phyloP scores from a whole-genome alignment of 805 yeast genomes.

The Jamesozyma rosinii region DNA sequence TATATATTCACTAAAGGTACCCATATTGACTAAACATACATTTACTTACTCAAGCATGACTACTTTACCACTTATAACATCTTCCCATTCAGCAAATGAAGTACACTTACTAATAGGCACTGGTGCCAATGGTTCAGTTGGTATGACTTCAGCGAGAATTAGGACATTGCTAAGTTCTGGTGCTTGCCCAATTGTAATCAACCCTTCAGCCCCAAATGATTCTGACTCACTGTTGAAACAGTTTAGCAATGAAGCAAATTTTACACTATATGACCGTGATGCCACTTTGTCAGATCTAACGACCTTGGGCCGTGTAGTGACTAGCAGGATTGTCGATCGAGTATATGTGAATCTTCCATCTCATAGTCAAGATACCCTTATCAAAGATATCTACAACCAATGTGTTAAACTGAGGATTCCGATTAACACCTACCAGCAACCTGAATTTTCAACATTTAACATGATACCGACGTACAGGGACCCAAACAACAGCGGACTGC shows the following conservation, averaged over 20 bases:
- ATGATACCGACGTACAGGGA: conserved; percentile 60
- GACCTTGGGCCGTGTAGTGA: conserved; percentile 51
- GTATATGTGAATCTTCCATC: conserved; percentile 54
- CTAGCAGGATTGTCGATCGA: conserved; percentile 58
- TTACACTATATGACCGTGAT: conserved; percentile 26
- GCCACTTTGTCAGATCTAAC: conserved; percentile 40
- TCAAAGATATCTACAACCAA: conserved; percentile 35
- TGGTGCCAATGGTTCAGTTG: conserved; percentile 10
- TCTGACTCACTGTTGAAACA: conserved; percentile 16
- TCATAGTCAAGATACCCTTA: conserved; percentile 25
- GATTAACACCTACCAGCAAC: conserved; percentile 65
- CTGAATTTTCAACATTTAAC: conserved; percentile 66
- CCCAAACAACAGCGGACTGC: conserved; percentile 52
- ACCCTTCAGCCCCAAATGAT: conserved; percentile 22
- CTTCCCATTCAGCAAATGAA: conserved; percentile 41
- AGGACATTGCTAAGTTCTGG: conserved; percentile 43
- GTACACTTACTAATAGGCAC: conserved; percentile 49
- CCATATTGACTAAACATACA: no score
- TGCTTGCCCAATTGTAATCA: conserved; percentile 45
- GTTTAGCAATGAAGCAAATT: conserved; percentile 18
- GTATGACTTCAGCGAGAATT: conserved; percentile 35
- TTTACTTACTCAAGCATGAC: neutral
- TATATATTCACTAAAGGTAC: no score
- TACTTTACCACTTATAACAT: conserved; percentile 32
- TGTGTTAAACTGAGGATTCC: conserved; percentile 69